These are phyloP conservation scores for Crotalaria pallida DNA, from an alignment of 306 rosid genomes.

Conservation along the genomic window DNA sequence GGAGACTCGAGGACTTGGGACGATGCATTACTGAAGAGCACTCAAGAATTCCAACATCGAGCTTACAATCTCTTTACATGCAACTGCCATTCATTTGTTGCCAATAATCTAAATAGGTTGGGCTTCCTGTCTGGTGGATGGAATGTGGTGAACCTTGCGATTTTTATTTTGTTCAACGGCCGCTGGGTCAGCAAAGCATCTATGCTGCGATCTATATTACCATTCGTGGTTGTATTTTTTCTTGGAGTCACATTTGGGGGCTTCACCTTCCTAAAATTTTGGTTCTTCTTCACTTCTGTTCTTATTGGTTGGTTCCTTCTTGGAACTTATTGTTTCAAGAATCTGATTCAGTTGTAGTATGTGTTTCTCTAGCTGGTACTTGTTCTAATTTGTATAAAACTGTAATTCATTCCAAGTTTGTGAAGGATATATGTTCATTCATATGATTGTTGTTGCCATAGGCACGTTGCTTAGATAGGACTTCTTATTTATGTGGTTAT, in stretches of 20 bases:
- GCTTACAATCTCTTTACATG: constrained; percentile 80
- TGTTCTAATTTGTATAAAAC: too few relatives aligned
- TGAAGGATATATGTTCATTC: too few relatives aligned
- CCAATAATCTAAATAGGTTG: constrained; percentile 77
- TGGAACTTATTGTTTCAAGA: constrained; percentile 78
- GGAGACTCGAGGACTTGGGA: constrained; percentile 67
- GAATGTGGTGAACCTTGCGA: constrained; percentile 96
- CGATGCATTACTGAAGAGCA: constrained; percentile 66
- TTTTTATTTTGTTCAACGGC: constrained; percentile 69
- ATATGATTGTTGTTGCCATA: too few relatives aligned
- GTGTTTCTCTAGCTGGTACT: constrained; percentile 1
- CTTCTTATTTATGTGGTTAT: neutral
- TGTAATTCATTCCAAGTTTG: too few relatives aligned
- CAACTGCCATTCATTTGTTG: constrained; percentile 95
- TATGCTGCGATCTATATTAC: constrained; percentile 55
- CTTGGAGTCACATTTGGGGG: constrained; percentile 71
- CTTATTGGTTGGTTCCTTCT: constrained; percentile 89
- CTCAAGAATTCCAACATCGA: constrained; percentile 85
- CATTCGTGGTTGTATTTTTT: constrained; percentile 50
- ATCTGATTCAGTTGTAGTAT: constrained; percentile 68
- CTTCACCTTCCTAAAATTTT: constrained; percentile 57
- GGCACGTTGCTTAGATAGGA: too few relatives aligned
- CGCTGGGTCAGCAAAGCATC: constrained; percentile 75
- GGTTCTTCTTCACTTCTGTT: constrained; percentile 46
- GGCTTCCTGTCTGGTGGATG: constrained; percentile 66